Percentiles rank a stretch among this genome's conserved stretches.
These are phyloP conservation scores for Mycena polygramma DNA, from an alignment of 768 basidiomycete species.

Conservation along the genomic window DNA sequence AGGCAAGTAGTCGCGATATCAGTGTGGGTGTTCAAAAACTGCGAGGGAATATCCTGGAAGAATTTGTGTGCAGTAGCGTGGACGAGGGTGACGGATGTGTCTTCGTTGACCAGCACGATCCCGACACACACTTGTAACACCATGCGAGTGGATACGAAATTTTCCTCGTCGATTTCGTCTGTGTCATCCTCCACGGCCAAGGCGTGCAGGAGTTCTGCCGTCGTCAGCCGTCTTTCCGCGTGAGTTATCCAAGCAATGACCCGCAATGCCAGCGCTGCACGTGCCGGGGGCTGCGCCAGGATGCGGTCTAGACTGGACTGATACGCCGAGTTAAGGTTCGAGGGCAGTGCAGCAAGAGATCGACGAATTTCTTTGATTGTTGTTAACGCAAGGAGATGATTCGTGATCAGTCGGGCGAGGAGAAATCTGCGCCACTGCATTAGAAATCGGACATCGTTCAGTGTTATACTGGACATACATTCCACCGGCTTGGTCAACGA, in stretches of 20 bases:
- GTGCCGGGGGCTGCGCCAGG: conserved; percentile 22
- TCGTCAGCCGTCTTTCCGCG: conserved; percentile 27
- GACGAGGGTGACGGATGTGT: conserved; percentile 20
- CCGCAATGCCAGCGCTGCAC: conserved; percentile 17
- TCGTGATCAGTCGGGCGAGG: conserved; percentile 28
- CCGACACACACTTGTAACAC: conserved; percentile 30
- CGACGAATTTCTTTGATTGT: conserved; percentile 27
- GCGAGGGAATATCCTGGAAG: conserved; percentile 16
- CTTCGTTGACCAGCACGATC: conserved; percentile 25
- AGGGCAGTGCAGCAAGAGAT: conserved; percentile 21
- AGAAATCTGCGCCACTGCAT: conserved; percentile 22
- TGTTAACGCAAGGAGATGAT: conserved; percentile 25
- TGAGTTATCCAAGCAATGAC: conserved; percentile 29
- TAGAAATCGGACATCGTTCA: neutral
- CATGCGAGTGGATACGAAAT: conserved; percentile 9
- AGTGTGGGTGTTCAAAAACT: conserved; percentile 21
- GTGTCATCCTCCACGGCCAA: conserved; percentile 28
- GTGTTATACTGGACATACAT: conserved; percentile 9
- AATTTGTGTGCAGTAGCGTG: conserved; percentile 28
- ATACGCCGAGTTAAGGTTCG: conserved; percentile 26
- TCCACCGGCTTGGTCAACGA: conserved; percentile 28
- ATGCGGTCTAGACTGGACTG: conserved; percentile 30
- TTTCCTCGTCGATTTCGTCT: conserved; percentile 28
- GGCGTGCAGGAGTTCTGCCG: conserved; percentile 26
- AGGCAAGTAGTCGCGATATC: conserved; percentile 32